These are phyloP conservation scores for Zygosaccharomyces lentus DNA, from an alignment of 805 yeast genomes.

Conservation along the genomic window DNA sequence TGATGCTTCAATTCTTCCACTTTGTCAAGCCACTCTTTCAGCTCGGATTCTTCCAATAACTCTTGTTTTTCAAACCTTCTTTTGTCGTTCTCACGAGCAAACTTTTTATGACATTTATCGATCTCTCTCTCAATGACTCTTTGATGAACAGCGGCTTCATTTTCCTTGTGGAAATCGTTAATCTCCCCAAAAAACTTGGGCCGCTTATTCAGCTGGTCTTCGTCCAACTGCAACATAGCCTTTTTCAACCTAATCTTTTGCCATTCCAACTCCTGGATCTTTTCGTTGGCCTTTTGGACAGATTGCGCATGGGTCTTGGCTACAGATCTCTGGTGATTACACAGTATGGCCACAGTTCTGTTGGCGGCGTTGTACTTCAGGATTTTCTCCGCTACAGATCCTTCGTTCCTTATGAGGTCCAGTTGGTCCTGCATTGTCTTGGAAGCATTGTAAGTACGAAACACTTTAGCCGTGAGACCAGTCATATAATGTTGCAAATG, in stretches of 20 bases:
- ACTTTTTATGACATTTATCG: conserved; percentile 61
- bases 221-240: conserved; percentile 65
- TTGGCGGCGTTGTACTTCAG: conserved; percentile 91
- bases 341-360: conserved; percentile 88
- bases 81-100: conserved; percentile 74
- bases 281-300: conserved; percentile 73
- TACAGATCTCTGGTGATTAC: conserved; percentile 95
- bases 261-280: conserved; percentile 78
- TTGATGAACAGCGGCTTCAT: conserved; percentile 54
- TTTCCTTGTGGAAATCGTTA: conserved; percentile 61
- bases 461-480: conserved; percentile 92
- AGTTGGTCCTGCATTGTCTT: conserved; percentile 95
- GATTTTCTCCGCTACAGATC: conserved; percentile 82
- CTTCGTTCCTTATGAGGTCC: conserved; percentile 78
- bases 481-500: conserved; percentile 87
- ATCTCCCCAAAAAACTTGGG: conserved; percentile 62
- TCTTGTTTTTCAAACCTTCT: conserved; percentile 53
- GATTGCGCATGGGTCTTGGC: conserved; percentile 78
- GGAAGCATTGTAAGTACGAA: conserved; percentile 96
- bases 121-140: conserved; percentile 59
- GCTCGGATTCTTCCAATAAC: conserved; percentile 48
- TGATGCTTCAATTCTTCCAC: conserved; percentile 49
- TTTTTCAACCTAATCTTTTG: conserved; percentile 69
- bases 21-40: conserved; percentile 54
- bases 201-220: conserved; percentile 45